phyloP scores from a whole-genome alignment of 2,329 filamentous ascomycete species.

The Ceratocystis colombiana region DNA sequence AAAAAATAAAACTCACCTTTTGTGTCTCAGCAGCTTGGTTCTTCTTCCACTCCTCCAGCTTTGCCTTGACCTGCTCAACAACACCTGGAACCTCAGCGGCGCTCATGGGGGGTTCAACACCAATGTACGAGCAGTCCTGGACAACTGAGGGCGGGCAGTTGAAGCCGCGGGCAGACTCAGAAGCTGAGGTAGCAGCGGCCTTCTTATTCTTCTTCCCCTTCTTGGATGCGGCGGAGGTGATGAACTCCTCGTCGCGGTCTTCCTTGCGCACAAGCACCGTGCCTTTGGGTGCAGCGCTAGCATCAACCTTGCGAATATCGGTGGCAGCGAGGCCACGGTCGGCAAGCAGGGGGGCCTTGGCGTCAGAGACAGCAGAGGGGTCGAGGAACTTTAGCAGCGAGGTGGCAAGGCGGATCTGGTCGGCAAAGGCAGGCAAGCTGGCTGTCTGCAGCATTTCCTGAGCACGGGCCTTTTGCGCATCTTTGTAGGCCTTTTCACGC shows the following conservation, averaged over 20 bases:
- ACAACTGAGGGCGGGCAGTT: slow-evolving; percentile 85
- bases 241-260: slow-evolving; percentile 77
- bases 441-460: slow-evolving; percentile 70
- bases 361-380: slow-evolving; percentile 53
- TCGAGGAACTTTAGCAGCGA: slow-evolving; percentile 86
- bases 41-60: slow-evolving; percentile 81
- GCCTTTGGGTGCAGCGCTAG: slow-evolving; percentile 66
- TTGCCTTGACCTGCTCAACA: slow-evolving; percentile 82
- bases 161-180: slow-evolving; percentile 50
- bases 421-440: slow-evolving; percentile 75
- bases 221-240: slow-evolving; percentile 63
- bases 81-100: slow-evolving; percentile 68
- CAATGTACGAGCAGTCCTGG: slow-evolving; percentile 75
- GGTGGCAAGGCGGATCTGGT: slow-evolving; percentile 84
- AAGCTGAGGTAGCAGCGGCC: slow-evolving; percentile 34
- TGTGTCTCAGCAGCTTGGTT: slow-evolving; percentile 85
- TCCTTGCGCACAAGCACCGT: slow-evolving; percentile 70
- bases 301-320: slow-evolving; percentile 73
- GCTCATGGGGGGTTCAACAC: slow-evolving; percentile 79
- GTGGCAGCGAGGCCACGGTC: slow-evolving; percentile 68
- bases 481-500: slow-evolving; percentile 60
- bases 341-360: slow-evolving; percentile 54
- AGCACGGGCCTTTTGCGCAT: slow-evolving; percentile 65
- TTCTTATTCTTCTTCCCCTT: slow-evolving; percentile 80
- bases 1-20: slow-evolving; percentile 52